A percentile compares a stretch with the other conserved stretches of the same genome.
Evolutionary conservation across 1,284 basidiomycete genomes (phyloP).

Genomic region (Ustilago trichophora): DNA sequence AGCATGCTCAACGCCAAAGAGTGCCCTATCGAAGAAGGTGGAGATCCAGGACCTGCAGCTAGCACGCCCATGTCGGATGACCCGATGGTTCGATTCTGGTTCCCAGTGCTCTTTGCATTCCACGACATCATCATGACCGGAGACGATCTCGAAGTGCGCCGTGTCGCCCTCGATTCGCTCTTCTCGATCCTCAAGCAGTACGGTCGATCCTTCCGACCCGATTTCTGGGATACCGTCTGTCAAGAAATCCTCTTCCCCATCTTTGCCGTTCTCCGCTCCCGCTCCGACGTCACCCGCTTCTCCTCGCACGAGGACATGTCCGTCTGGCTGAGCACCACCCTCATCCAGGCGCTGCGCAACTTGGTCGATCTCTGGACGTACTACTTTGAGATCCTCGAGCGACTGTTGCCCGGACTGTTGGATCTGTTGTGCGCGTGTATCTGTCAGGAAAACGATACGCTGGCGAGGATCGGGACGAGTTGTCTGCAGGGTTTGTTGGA

Average conservation of each 20-base stretch:
- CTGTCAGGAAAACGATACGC: slow-evolving; percentile 88
- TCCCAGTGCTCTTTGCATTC: slow-evolving; percentile 93
- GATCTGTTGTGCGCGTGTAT: slow-evolving; percentile 96
- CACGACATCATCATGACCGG: slow-evolving; percentile 99
- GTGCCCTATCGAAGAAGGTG: slow-evolving; percentile 47
- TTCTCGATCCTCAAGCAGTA: slow-evolving; percentile 93
- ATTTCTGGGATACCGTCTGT: slow-evolving; percentile 98
- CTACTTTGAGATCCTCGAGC: slow-evolving; percentile 91
- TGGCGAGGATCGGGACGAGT: slow-evolving; percentile 96
- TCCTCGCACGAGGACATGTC: slow-evolving; percentile 98
- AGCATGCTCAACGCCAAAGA: slow-evolving; percentile 76
- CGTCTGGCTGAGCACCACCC: slow-evolving; percentile 98
- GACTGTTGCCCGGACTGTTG: slow-evolving; percentile 87
- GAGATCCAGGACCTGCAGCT: slow-evolving; percentile 52
- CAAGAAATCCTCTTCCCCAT: slow-evolving; percentile 98
- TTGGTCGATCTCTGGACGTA: slow-evolving; percentile 95
- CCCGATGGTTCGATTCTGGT: slow-evolving; percentile 77
- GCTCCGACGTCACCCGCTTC: slow-evolving; percentile 84
- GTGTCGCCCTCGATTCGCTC: slow-evolving; percentile 84
- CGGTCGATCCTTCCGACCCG: slow-evolving; percentile 83
- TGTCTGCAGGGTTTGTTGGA: slow-evolving; percentile 96
- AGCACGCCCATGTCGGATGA: slow-evolving; percentile 54
- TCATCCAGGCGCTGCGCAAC: slow-evolving; percentile 97
- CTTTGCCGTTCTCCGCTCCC: slow-evolving; percentile 90
- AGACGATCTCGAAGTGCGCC: slow-evolving; percentile 95